Evolutionary conservation across 257 asterid genomes (phyloP).

Genomic region (Solanum sparsipilum): DNA sequence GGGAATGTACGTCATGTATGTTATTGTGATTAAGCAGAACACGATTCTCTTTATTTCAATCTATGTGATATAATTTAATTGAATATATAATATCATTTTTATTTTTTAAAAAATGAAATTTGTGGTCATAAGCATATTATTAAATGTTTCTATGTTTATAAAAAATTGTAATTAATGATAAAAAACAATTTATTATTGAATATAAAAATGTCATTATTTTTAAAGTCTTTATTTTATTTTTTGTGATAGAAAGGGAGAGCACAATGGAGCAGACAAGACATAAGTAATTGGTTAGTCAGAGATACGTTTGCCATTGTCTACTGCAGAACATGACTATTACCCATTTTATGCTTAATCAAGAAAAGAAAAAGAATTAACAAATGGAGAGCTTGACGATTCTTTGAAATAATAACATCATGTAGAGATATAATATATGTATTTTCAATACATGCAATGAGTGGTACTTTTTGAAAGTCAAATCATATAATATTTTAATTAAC

Average conservation of each 20-base stretch:
- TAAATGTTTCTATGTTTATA: background rate
- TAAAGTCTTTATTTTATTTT: background rate
- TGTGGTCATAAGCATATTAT: background rate
- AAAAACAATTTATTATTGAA: background rate
- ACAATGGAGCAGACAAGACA: constrained; percentile 27
- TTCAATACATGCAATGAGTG: background rate
- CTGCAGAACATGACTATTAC: background rate
- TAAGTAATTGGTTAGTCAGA: constrained; percentile 18
- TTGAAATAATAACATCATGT: background rate
- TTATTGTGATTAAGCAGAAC: background rate
- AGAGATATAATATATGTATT: no score
- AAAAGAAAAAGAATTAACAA: background rate
- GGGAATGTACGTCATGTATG: background rate
- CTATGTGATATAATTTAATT: background rate
- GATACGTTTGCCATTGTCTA: background rate
- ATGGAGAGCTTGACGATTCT: background rate
- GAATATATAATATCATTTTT: background rate
- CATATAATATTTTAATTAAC: no score
- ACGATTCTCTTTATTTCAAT: background rate
- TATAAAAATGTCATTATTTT: background rate
- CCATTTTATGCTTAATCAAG: background rate
- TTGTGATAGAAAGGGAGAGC: background rate
- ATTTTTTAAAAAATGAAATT: no score
- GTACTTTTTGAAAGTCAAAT: no score
- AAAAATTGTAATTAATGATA: background rate